phyloP scores from a whole-genome alignment of 2,329 filamentous ascomycete genomes.

The Drechmeria coniospora region DNA sequence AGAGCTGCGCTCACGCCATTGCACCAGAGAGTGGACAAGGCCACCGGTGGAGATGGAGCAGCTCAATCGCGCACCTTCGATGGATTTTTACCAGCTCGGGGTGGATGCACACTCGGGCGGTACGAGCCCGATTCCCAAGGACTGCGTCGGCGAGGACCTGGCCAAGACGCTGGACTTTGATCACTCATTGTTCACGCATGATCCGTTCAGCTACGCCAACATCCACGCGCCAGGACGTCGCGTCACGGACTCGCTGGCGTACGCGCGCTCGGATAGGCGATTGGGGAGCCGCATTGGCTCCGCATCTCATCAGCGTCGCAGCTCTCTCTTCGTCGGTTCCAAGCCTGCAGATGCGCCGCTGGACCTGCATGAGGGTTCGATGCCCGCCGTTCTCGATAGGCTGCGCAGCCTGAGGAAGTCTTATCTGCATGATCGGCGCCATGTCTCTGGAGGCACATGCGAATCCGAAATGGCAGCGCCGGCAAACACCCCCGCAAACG shows the following conservation, averaged over 20 bases:
- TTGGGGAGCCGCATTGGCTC: conserved; percentile 11
- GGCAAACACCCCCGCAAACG: not conserved
- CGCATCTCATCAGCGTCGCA: conserved; percentile 12
- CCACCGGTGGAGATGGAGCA: conserved; percentile 9
- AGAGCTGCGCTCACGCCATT: conserved; percentile 14
- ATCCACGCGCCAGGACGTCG: not conserved
- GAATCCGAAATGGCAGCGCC: not conserved
- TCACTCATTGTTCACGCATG: conserved; percentile 8
- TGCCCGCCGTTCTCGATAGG: conserved; percentile 13
- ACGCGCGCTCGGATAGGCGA: conserved; percentile 5
- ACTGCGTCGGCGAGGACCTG: conserved; percentile 4
- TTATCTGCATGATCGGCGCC: conserved; percentile 8
- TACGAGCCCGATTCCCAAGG: conserved; percentile 1
- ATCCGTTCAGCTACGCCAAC: conserved; percentile 8
- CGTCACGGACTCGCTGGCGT: conserved; percentile 1
- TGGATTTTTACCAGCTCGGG: conserved; percentile 13
- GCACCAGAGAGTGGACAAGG: conserved; percentile 17
- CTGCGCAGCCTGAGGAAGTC: conserved; percentile 13
- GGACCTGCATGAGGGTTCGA: conserved; percentile 5
- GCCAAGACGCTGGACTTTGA: conserved; percentile 5
- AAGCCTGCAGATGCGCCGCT: conserved; percentile 3
- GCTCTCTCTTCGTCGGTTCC: conserved; percentile 6
- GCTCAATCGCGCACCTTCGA: conserved; percentile 1
- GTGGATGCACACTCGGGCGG: conserved; percentile 15
- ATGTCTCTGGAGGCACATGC: no score